Percentiles rank a stretch among this genome's conserved stretches.
phyloP scores from a whole-genome alignment of 345 rosid genomes.

The Murraya paniculata region DNA sequence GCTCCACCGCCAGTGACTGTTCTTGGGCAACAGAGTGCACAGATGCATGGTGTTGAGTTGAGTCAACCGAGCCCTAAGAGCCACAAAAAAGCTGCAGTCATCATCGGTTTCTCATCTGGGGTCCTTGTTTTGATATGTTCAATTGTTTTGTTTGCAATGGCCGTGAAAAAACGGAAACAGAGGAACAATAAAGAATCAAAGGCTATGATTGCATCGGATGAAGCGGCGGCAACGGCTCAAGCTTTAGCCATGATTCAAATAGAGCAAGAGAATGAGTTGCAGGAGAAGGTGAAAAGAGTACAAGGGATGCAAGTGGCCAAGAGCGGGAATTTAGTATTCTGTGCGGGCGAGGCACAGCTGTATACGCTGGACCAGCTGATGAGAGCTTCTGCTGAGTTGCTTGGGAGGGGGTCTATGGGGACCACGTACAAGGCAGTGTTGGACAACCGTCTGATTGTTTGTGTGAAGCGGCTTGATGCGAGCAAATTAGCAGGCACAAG shows the following conservation, averaged over 20 bases:
- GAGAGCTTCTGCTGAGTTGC: constrained; percentile 90
- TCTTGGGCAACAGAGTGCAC: constrained; percentile 54
- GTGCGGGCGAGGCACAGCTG: constrained; percentile 81
- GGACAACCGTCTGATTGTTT: constrained; percentile 70
- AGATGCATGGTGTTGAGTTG: constrained; percentile 41
- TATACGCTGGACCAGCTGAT: constrained; percentile 89
- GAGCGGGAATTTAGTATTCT: constrained; percentile 79
- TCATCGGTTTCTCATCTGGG: constrained; percentile 54
- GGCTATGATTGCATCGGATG: constrained; percentile 27
- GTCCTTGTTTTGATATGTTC: constrained; percentile 48
- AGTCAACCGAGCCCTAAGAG: constrained; percentile 28
- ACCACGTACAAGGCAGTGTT: constrained; percentile 86
- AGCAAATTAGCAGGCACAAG: constrained; percentile 52
- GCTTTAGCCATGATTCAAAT: constrained; percentile 55
- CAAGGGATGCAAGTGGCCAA: constrained; percentile 62
- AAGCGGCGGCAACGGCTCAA: constrained; percentile 42
- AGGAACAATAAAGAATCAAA: constrained; percentile 30
- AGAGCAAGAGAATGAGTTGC: constrained; percentile 76
- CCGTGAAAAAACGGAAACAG: constrained; percentile 48
- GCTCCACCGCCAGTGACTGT: constrained; percentile 44
- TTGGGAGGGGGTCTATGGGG: constrained; percentile 80
- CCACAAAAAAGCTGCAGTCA: constrained; percentile 39
- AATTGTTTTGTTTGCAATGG: constrained; percentile 49
- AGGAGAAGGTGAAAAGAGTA: constrained; percentile 73
- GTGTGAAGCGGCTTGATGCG: constrained; percentile 79